These are phyloP conservation scores for Aphanoascus verrucosus DNA, from an alignment of 2,329 filamentous ascomycete species.

Conservation along the genomic window DNA sequence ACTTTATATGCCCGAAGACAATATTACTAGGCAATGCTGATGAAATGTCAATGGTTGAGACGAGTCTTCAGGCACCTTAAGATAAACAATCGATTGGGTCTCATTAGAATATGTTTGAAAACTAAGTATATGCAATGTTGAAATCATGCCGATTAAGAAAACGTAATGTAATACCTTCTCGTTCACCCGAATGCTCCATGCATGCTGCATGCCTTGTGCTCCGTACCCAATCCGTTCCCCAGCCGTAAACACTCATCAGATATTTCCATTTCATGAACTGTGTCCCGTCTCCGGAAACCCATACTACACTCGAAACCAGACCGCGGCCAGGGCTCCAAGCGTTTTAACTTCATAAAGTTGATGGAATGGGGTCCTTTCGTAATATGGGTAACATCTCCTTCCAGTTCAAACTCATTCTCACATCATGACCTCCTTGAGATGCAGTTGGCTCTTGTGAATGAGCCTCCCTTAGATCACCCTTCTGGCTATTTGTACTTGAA, in stretches of 20 bases:
- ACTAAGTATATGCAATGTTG: neutral
- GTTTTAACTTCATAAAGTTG: neutral
- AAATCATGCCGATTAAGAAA: neutral
- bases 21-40: no score
- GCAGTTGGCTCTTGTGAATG: neutral
- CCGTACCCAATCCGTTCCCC: neutral
- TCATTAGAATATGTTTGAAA: no score
- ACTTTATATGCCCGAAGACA: no score
- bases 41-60: no score
- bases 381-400: constrained; percentile 17
- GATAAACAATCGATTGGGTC: no score
- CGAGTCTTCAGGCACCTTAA: neutral
- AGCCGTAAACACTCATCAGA: neutral
- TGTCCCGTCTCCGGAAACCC: neutral
- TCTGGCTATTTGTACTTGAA: neutral
- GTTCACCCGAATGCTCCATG: neutral
- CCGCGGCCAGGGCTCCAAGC: neutral
- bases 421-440: constrained; percentile 7
- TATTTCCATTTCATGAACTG: neutral
- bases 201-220: neutral
- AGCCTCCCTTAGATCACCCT: neutral
- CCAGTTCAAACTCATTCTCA: constrained; percentile 24
- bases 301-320: neutral
- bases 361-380: neutral
- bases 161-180: neutral